Conservation (phyloP, 1,284 basidiomycete genomes). For the Rhodotorula sp. region DNA sequence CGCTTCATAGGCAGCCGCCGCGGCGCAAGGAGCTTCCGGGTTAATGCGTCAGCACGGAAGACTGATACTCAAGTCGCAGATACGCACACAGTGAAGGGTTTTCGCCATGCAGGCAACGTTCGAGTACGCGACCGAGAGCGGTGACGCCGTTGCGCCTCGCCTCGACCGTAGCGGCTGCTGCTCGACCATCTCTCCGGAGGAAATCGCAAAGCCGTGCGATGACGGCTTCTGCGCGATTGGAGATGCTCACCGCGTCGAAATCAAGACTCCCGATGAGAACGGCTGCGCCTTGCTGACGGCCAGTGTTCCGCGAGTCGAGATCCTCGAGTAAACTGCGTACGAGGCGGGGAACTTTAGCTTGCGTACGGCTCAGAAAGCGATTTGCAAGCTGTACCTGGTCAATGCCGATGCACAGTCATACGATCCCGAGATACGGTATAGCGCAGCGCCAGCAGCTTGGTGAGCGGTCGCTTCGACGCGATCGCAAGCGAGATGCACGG, state of each 20-base stretch:
- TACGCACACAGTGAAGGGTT: not conserved
- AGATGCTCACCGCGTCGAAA: not conserved
- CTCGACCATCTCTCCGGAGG: conserved; percentile 13
- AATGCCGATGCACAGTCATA: conserved; percentile 64
- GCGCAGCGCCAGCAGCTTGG: conserved; percentile 64
- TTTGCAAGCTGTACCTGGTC: conserved; percentile 61
- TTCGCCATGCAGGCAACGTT: not conserved
- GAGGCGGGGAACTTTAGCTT: not conserved
- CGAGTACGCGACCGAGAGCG: conserved; percentile 27
- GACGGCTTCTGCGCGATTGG: not conserved
- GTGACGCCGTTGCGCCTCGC: conserved; percentile 42
- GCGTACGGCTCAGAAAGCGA: not conserved
- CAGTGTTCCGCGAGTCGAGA: conserved; percentile 11
- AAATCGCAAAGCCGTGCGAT: conserved; percentile 22
- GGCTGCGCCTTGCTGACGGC: conserved; percentile 18
- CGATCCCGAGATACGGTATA: conserved; percentile 65
- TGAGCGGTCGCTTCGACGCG: conserved; percentile 68
- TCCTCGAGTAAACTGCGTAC: conserved; percentile 18
- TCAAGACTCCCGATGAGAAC: conserved; percentile 18
- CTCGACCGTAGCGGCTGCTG: conserved; percentile 36
- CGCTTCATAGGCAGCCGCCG: conserved; percentile 31
- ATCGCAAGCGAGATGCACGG: conserved; percentile 71
- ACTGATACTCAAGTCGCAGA: not conserved
- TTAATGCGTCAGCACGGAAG: not conserved
- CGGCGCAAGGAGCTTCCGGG: too few species aligned